A percentile compares a stretch with the other conserved stretches of the same genome.
Evolutionary conservation across 2,329 filamentous ascomycete species (phyloP).

Genomic region (Polytolypa hystricis): DNA sequence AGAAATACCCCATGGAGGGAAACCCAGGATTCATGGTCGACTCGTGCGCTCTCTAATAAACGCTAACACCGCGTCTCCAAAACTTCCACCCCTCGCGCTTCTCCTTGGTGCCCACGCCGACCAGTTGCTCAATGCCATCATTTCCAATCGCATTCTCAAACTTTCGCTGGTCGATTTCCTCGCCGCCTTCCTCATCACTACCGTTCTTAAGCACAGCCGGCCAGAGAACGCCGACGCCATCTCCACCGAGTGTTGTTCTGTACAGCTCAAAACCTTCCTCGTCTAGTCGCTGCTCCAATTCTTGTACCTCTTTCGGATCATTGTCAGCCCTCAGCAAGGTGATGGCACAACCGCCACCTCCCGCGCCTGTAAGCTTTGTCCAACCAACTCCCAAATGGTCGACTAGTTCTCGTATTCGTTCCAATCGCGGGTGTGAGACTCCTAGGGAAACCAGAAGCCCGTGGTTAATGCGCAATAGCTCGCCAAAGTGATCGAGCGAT

Average conservation of each 20-base stretch:
- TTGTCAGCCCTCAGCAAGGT: constrained; percentile 67
- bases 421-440: constrained; percentile 86
- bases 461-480: constrained; percentile 88
- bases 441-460: constrained; percentile 82
- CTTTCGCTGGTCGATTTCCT: constrained; percentile 85
- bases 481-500: constrained; percentile 63
- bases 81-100: constrained; percentile 78
- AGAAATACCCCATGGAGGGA: too few relatives aligned
- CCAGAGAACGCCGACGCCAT: constrained; percentile 89
- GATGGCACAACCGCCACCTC: constrained; percentile 91
- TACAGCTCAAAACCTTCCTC: constrained; percentile 72
- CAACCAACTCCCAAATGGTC: constrained; percentile 84
- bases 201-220: constrained; percentile 83
- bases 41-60: not conserved
- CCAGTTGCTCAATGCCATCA: constrained; percentile 75
- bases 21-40: too few relatives aligned
- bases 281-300: constrained; percentile 54
- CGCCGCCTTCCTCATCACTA: constrained; percentile 67
- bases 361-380: constrained; percentile 94
- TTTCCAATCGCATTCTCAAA: constrained; percentile 75
- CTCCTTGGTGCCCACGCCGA: constrained; percentile 62
- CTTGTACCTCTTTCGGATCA: constrained; percentile 44
- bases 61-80: constrained; percentile 44
- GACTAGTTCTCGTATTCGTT: constrained; percentile 81
- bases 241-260: constrained; percentile 79